phyloP scores from a whole-genome alignment of 2,329 filamentous ascomycete genomes.

The Elsinoe fawcettii region DNA sequence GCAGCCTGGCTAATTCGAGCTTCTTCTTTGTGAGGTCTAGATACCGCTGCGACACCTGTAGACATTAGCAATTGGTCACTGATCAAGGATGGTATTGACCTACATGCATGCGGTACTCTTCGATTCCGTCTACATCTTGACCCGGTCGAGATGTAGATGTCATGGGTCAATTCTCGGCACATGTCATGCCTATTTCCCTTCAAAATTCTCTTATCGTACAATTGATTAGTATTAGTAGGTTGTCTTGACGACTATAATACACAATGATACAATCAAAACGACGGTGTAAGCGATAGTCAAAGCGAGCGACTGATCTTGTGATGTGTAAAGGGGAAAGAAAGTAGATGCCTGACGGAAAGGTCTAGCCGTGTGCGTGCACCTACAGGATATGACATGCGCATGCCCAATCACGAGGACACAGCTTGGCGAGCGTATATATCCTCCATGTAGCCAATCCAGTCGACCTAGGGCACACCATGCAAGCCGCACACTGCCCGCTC shows the following conservation, averaged over 20 bases:
- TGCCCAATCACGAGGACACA: background rate
- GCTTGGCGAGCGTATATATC: constrained; percentile 4
- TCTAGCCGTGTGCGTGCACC: background rate
- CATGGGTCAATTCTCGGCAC: constrained; percentile 1
- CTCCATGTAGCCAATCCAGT: background rate
- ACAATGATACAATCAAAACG: background rate
- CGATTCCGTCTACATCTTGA: constrained; percentile 9
- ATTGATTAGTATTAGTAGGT: background rate
- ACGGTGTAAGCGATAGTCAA: background rate
- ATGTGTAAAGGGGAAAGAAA: background rate
- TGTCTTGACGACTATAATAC: background rate
- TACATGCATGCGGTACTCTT: constrained; percentile 25
- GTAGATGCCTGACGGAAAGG: constrained; percentile 8
- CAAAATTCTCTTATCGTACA: background rate
- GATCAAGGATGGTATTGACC: background rate
- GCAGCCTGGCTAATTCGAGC: constrained; percentile 57
- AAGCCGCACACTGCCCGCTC: background rate
- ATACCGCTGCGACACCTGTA: constrained; percentile 58
- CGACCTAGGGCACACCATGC: background rate
- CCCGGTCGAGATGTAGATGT: background rate
- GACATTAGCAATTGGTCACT: background rate
- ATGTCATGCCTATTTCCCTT: background rate
- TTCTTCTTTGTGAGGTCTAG: constrained; percentile 60
- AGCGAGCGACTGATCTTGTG: constrained; percentile 1
- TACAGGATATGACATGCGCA: background rate